Evolutionary conservation across 2,329 filamentous ascomycete species (phyloP).

Genomic region (Penicillium digitatum): DNA sequence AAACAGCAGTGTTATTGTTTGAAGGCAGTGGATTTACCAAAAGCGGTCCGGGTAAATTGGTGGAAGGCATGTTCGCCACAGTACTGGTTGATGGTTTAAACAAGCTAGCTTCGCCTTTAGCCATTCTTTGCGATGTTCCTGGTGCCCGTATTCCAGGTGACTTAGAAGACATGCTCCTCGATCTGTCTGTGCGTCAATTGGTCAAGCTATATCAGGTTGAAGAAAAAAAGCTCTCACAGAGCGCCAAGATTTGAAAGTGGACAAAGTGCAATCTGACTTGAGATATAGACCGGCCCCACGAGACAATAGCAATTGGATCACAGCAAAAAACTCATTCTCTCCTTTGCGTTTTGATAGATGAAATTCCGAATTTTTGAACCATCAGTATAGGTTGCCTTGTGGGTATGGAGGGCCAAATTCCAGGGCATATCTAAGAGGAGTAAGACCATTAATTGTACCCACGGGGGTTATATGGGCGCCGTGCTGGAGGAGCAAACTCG

Average conservation of each 20-base stretch:
- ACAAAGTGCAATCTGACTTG: fast-evolving
- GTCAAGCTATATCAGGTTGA: slow-evolving; percentile 60
- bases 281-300: not conserved
- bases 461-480: not conserved
- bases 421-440: not conserved
- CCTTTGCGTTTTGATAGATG: not conserved
- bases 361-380: not conserved
- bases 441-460: fast-evolving
- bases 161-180: slow-evolving; percentile 68
- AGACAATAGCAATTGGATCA: not conserved
- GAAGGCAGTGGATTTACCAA: slow-evolving; percentile 70
- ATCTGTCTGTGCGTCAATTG: slow-evolving; percentile 65
- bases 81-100: not conserved
- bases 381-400: not conserved
- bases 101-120: slow-evolving; percentile 38
- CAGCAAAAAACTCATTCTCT: not conserved
- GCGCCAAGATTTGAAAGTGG: slow-evolving; percentile 27
- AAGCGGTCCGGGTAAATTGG: slow-evolving; percentile 65
- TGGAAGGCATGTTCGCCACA: slow-evolving; percentile 55
- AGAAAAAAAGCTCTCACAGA: slow-evolving; percentile 29
- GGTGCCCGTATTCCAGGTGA: slow-evolving; percentile 63
- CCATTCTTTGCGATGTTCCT: slow-evolving; percentile 61
- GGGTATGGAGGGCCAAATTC: not conserved
- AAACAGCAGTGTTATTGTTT: slow-evolving; percentile 66
- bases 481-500: not conserved